These are phyloP conservation scores for Canavalia gladiata DNA, from an alignment of 306 rosid genomes.

Conservation along the genomic window DNA sequence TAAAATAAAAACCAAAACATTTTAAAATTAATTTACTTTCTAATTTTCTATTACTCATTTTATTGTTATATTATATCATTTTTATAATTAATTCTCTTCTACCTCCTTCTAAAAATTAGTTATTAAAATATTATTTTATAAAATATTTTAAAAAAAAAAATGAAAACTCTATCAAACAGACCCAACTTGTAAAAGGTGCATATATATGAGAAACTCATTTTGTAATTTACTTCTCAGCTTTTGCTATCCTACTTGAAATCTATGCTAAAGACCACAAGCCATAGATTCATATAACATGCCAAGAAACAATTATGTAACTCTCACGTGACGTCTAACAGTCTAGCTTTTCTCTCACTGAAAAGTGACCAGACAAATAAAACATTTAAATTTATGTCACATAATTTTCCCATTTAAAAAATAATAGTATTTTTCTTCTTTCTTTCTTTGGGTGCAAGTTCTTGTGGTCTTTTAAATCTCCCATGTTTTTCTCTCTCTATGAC, in stretches of 20 bases:
- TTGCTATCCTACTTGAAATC: neutral
- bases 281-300: constrained; percentile 34
- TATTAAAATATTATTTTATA: no score
- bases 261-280: constrained; percentile 8
- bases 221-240: neutral
- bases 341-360: neutral
- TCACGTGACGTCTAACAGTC: constrained; percentile 42
- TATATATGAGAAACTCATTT: no score
- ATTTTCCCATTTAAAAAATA: constrained; percentile 2
- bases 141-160: no score
- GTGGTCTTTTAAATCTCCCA: neutral
- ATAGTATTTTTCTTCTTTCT: neutral
- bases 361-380: constrained; percentile 36
- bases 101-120: no score
- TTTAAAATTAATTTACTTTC: no score
- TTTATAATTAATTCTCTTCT: no score
- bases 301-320: constrained; percentile 28
- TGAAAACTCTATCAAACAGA: no score
- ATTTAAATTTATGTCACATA: neutral
- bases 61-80: no score
- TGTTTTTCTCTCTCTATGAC: neutral
- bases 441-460: neutral
- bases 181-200: no score
- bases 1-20: no score
- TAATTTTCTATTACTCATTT: no score